phyloP scores from a whole-genome alignment of 129 eudicot genomes.

The Flaveria bidentis region DNA sequence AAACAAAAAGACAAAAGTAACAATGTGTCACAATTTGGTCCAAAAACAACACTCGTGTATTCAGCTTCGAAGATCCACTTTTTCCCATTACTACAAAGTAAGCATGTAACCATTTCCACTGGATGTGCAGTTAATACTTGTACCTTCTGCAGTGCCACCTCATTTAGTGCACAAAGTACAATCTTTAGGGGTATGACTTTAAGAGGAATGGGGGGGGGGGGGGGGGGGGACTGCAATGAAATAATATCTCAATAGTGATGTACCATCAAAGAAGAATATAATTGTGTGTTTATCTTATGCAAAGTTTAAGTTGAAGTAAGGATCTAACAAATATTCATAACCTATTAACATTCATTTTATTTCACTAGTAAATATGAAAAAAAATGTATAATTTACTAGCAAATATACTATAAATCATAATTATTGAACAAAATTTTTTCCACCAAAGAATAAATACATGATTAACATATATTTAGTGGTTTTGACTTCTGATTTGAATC shows the following conservation, averaged over 20 bases:
- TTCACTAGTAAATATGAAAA: too few relatives aligned
- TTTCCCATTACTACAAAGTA: slow-evolving; percentile 11
- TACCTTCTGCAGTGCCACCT: slow-evolving; percentile 17
- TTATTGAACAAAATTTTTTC: too few relatives aligned
- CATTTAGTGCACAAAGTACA: slow-evolving; percentile 26
- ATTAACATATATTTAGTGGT: too few relatives aligned
- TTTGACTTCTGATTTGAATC: too few relatives aligned
- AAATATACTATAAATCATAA: too few relatives aligned
- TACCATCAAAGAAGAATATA: neutral
- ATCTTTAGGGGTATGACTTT: slow-evolving; percentile 12
- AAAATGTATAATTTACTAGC: too few relatives aligned
- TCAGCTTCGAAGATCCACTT: neutral
- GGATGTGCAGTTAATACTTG: slow-evolving; percentile 10
- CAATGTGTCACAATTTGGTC: neutral
- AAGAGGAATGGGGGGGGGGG: slow-evolving; percentile 19
- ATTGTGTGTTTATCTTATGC: neutral
- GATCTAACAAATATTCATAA: too few relatives aligned
- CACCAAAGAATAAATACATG: too few relatives aligned
- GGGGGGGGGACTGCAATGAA: slow-evolving; percentile 6
- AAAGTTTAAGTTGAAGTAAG: too few relatives aligned
- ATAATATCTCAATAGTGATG: neutral
- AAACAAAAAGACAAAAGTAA: neutral
- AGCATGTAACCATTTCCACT: slow-evolving; percentile 13
- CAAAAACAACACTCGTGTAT: neutral
- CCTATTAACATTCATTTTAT: too few relatives aligned